These are phyloP conservation scores for Ophiocordyceps robertsii DNA, from an alignment of 2,329 filamentous ascomycete genomes.

Conservation along the genomic window DNA sequence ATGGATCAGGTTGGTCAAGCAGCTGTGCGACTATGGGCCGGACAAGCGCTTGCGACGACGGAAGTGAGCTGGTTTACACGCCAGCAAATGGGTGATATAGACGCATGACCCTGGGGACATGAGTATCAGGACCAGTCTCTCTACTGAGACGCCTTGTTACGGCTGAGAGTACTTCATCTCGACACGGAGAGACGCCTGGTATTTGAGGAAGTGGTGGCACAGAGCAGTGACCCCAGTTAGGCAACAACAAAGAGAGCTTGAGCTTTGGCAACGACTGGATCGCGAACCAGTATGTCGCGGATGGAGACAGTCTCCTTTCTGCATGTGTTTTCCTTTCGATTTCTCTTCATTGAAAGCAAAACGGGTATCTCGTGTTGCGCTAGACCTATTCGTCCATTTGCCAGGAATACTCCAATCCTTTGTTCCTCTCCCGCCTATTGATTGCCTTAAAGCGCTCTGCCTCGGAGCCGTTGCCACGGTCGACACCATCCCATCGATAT, in stretches of 20 bases:
- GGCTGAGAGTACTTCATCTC: no score
- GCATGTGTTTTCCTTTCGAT: background rate
- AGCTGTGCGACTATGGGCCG: constrained; percentile 35
- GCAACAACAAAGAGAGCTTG: no score
- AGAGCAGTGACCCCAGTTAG: no score
- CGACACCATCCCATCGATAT: constrained; percentile 93
- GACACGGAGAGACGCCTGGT: no score
- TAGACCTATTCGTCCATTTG: constrained; percentile 72
- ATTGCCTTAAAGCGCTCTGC: constrained; percentile 81
- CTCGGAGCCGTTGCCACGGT: constrained; percentile 88
- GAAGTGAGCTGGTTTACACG: constrained; percentile 9
- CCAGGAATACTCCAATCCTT: constrained; percentile 81
- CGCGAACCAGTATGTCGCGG: no score
- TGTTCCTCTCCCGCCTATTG: constrained; percentile 63
- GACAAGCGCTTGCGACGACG: constrained; percentile 39
- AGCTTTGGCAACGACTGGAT: no score
- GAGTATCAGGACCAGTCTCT: no score
- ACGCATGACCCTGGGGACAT: background rate
- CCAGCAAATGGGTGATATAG: background rate
- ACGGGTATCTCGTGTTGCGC: constrained; percentile 6
- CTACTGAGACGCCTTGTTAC: no score
- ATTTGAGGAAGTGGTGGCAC: no score
- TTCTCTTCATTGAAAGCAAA: background rate
- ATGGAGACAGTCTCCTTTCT: no score
- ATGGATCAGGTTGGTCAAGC: constrained; percentile 47